Percentiles rank a stretch among this genome's conserved stretches.
These are phyloP conservation scores for Verticillium dahliae DNA, from an alignment of 2,329 filamentous ascomycete genomes.

Conservation along the genomic window DNA sequence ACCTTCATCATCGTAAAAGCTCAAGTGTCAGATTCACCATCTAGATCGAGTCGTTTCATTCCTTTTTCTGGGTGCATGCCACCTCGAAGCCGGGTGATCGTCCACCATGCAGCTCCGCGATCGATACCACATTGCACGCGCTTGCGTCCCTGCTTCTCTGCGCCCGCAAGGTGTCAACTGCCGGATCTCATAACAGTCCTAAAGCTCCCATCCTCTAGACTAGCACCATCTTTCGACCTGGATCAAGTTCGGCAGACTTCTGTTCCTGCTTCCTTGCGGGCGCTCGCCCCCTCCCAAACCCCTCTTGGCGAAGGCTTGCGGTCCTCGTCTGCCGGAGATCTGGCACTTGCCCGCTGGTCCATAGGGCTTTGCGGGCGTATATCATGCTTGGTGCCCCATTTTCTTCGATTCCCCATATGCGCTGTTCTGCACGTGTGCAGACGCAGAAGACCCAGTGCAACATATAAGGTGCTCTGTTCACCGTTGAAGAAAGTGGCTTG, in stretches of 20 bases:
- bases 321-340: not conserved
- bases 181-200: not conserved
- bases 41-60: too few species aligned
- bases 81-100: not conserved
- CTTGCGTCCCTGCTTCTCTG: constrained; percentile 2
- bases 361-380: not conserved
- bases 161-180: constrained; percentile 1
- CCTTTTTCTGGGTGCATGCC: too few species aligned
- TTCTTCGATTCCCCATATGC: not conserved
- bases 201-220: not conserved
- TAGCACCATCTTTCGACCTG: constrained; percentile 1
- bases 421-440: constrained; percentile 7
- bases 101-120: not conserved
- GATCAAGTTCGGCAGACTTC: constrained; percentile 3
- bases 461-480: too few species aligned
- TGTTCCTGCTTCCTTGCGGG: constrained; percentile 9
- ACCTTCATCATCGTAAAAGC: not conserved
- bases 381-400: not conserved
- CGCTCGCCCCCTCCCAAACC: constrained; percentile 2
- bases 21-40: not conserved
- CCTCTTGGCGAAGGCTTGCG: constrained; percentile 2
- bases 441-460: not conserved
- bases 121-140: not conserved
- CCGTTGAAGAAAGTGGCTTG: too few species aligned
- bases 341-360: not conserved